Conservation (phyloP, 2,329 filamentous ascomycete species). For the Thelonectria discophora region DNA sequence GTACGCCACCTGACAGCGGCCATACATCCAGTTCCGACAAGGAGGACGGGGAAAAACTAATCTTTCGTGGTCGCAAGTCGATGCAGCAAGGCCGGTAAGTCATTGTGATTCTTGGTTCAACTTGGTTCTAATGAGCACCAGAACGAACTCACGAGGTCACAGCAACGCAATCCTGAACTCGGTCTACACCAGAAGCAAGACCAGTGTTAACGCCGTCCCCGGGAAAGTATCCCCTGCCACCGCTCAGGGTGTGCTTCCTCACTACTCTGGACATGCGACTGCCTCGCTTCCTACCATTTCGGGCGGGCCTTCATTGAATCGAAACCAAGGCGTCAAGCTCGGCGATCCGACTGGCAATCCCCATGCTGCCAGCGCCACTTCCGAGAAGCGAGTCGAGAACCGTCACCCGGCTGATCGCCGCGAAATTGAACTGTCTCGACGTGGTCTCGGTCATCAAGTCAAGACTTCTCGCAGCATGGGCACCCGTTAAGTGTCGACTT, state of each 20-base stretch:
- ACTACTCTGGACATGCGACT: constrained; percentile 62
- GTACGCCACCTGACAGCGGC: constrained; percentile 42
- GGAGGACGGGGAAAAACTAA: constrained; percentile 41
- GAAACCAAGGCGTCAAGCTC: constrained; percentile 41
- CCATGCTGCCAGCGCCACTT: constrained; percentile 27
- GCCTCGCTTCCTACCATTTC: constrained; percentile 59
- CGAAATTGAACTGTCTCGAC: constrained; percentile 29
- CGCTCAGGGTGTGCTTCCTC: constrained; percentile 63
- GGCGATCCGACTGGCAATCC: constrained; percentile 38
- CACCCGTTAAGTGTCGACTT: constrained; percentile 26
- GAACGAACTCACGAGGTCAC: constrained; percentile 47
- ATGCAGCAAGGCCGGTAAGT: constrained; percentile 46
- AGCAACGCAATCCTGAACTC: constrained; percentile 57
- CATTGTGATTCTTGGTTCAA: neutral
- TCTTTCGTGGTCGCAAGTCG: constrained; percentile 50
- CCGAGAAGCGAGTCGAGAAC: constrained; percentile 57
- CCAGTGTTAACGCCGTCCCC: constrained; percentile 56
- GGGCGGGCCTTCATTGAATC: constrained; percentile 49
- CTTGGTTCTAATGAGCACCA: constrained; percentile 36
- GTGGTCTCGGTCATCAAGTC: constrained; percentile 27
- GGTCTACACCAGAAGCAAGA: constrained; percentile 61
- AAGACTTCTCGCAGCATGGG: constrained; percentile 26
- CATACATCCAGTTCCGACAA: constrained; percentile 9
- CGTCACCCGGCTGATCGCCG: constrained; percentile 47
- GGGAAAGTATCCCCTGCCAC: constrained; percentile 62